Evolutionary conservation across 805 yeast genomes (phyloP), one percentile per base, ranked within the genome.

Genomic region (Hagleromyces aurorensis): DNA sequence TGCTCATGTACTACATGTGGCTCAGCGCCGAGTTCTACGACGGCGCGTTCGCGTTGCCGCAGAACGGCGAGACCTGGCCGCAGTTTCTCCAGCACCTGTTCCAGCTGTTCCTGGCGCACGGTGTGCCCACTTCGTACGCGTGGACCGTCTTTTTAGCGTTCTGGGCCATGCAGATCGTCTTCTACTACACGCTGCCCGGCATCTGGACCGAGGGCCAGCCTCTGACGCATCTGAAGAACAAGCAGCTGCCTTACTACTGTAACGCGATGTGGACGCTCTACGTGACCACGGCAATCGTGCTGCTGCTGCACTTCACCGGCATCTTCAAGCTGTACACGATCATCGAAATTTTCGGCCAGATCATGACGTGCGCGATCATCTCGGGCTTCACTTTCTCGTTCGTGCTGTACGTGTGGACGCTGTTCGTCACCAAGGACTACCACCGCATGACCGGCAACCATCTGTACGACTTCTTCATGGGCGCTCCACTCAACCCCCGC

Each of bases 1-100:
- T 78, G 26, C 66, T 91, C 50, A 91, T 91, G 98, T 84, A 79
- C 69, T 91, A 91, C 61, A 80, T 91, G 91, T 89, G 95, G 93
- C 76, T 89, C 32, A 70, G 85, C 48, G 89, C 91, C 29, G 71
- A 72, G 38, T 86, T 79, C 56, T 84, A 85, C 59, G 64, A 64
- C 40, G 95, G 95, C 2, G 50, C 62, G 27, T 67, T 83, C 16
- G 85, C 94, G 14, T 60, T 67, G 56, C 96, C 96, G 3, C 75
- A 62, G 28, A 74, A 80, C 56, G 46, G 70, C 6, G 67, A 67
- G 19, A 58, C 64, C 21, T 78, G 70, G 72, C 17, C 34, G 14
- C 69, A 60, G 2, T 85, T 73, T 47, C 34, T 67, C 8, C 37
- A 33, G 27, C 68, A 64, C 34, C 54, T 73, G 41, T 65, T 61